phyloP scores from a whole-genome alignment of 139 green algal species.

The Picochlorum sp. region DNA sequence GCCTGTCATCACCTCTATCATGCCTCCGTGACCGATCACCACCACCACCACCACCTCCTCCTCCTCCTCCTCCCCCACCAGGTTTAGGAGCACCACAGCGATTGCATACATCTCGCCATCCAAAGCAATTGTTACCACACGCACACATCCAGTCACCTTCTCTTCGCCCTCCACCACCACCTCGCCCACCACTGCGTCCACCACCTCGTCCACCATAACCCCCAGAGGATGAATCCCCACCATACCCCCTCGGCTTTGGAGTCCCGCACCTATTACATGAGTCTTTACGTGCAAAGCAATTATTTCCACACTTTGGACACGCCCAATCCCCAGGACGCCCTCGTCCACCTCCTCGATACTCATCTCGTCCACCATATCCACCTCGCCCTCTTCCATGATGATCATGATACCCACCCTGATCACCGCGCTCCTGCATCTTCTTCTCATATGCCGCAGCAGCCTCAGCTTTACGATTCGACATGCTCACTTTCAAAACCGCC shows the following conservation, averaged over 20 bases:
- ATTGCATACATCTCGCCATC: slow-evolving; percentile 61
- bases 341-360: background rate
- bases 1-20: background rate
- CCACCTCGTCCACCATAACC: slow-evolving; percentile 13
- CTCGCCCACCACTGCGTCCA: background rate
- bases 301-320: slow-evolving; percentile 72
- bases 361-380: slow-evolving; percentile 10
- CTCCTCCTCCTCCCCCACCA: slow-evolving; percentile 3
- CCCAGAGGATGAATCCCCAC: background rate
- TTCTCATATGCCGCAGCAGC: slow-evolving; percentile 11
- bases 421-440: slow-evolving; percentile 15
- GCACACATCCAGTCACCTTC: slow-evolving; percentile 67
- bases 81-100: slow-evolving; percentile 51
- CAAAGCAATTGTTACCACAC: slow-evolving; percentile 79
- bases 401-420: slow-evolving; percentile 6
- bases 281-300: slow-evolving; percentile 61
- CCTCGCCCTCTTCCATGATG: slow-evolving; percentile 4
- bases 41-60: background rate
- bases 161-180: background rate
- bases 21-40: background rate
- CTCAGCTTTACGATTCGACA: slow-evolving; percentile 9
- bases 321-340: slow-evolving; percentile 59
- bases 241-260: slow-evolving; percentile 28
- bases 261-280: slow-evolving; percentile 69
- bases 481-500: slow-evolving; percentile 22